Evolutionary conservation across 225 moss, liverwort and hornwort genomes (phyloP), one percentile per base, ranked within the genome.

Genomic region (Rhytidiadelphus loreus): DNA sequence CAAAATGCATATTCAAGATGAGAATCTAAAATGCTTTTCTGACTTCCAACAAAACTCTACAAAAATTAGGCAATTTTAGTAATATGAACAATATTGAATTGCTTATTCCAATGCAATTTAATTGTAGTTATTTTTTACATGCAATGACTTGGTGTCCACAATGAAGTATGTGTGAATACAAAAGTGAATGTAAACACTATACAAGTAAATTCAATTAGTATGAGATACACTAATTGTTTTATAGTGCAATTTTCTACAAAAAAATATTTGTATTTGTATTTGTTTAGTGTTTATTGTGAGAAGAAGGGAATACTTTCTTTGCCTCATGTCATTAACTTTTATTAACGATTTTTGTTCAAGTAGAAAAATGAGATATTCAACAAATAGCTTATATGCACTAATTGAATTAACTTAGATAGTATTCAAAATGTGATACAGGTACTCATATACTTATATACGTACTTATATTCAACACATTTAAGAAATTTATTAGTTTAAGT

Each of bases 401-500:
- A 12, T 75, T 74, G 32, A 30, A 73, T 46, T 11, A 73, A 29
- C 11, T 48, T 46, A 11, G 12, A 11, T 6, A 29, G 3, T 43
- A 29, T 12, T 74, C 4, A 7, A 50, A 32, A 74, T 48, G 12
- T 20, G 12, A 50, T n/a, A n/a, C n/a, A n/a, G n/a, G n/a, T 74
- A 11, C 3, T 6, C 2, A 48, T 72, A 4, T 28, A 16, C 1
- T 44, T 28, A 72, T 8, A 44, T 44, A 17, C 0, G 0, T 29
- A 29, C 4, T 10, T 23, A 13, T 69, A 69, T 69, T 69, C 39
- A 69, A 69, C 7, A 0, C 13, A 64, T 33, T 32, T 64, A 4
- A 64, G 7, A 64, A 64, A 33, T 64, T 33, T 33, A 32, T 33
- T 17, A 17, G 17, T 8, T 32, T 64, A 64, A 64, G 64, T 33